phyloP scores from a whole-genome alignment of 768 basidiomycete genomes.

The Tulasnella sp. region DNA sequence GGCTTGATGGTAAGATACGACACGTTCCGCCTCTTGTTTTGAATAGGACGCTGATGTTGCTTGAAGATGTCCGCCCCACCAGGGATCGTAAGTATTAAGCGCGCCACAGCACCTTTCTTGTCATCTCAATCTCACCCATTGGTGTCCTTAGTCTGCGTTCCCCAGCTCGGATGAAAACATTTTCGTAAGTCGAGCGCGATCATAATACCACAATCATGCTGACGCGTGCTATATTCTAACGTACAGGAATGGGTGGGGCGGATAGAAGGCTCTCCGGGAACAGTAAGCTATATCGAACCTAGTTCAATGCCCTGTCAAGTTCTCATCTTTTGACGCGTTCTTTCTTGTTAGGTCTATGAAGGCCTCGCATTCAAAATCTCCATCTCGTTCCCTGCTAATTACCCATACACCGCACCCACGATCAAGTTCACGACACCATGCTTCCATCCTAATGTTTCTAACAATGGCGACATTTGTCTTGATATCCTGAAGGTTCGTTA shows the following conservation, averaged over 20 bases:
- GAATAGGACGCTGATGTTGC: neutral
- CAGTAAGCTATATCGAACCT: conserved; percentile 37
- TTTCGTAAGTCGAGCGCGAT: conserved; percentile 30
- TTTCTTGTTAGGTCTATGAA: conserved; percentile 49
- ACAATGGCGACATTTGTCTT: conserved; percentile 60
- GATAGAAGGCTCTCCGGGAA: conserved; percentile 70
- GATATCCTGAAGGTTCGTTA: conserved; percentile 70
- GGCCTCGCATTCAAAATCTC: conserved; percentile 74
- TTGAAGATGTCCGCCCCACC: conserved; percentile 77
- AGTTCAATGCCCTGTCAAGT: neutral
- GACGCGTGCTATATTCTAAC: too few species aligned
- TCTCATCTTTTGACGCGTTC: conserved; percentile 13
- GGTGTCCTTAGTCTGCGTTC: conserved; percentile 60
- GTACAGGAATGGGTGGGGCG: conserved; percentile 72
- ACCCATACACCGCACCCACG: conserved; percentile 74
- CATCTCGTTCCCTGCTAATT: conserved; percentile 77
- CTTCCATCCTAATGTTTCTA: conserved; percentile 86
- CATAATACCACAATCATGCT: too few species aligned
- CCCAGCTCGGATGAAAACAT: conserved; percentile 79
- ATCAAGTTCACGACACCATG: conserved; percentile 78
- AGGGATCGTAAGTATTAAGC: conserved; percentile 53
- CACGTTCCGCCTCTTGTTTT: neutral
- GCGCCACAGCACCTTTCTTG: conserved; percentile 4
- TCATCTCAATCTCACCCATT: neutral
- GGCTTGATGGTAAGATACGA: conserved; percentile 60